A percentile compares a stretch with the other conserved stretches of the same genome.
phyloP scores from a whole-genome alignment of 495 filamentous ascomycete species.

The Margaritispora aquatica region DNA sequence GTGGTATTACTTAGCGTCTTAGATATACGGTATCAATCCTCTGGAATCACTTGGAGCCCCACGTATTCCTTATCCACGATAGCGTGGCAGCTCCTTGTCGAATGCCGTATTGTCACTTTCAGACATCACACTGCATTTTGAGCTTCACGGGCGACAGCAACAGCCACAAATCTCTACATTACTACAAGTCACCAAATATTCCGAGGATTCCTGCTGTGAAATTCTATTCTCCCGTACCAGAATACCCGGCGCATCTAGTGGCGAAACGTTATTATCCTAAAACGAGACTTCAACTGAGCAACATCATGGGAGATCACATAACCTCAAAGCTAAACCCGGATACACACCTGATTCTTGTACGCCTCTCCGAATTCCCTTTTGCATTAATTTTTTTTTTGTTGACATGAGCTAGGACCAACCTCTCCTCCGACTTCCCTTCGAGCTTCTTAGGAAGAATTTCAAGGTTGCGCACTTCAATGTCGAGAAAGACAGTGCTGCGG shows the following conservation, averaged over 20 bases:
- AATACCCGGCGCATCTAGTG: neutral
- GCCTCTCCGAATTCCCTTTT: neutral
- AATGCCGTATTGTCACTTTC: neutral
- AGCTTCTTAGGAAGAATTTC: conserved; percentile 88
- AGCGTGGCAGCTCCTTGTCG: neutral
- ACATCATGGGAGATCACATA: conserved; percentile 25
- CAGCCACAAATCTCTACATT: neutral
- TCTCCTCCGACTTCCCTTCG: conserved; percentile 83
- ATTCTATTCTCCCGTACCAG: neutral
- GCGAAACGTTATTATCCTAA: neutral
- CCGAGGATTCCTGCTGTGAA: neutral
- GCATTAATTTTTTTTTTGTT: neutral
- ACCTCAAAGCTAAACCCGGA: conserved; percentile 55
- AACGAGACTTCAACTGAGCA: neutral
- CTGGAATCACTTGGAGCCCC: too few species aligned
- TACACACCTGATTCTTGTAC: conserved; percentile 22
- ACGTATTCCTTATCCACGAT: neutral
- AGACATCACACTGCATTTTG: neutral
- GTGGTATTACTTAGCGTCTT: too few species aligned
- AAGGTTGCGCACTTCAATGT: conserved; percentile 77
- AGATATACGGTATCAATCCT: too few species aligned
- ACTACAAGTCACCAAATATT: neutral
- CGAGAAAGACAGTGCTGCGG: conserved; percentile 67
- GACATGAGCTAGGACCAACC: conserved; percentile 70
- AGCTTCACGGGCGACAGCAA: neutral